A percentile compares a stretch with the other conserved stretches of the same genome.
Evolutionary conservation across 352 stramenopile species (phyloP).

Genomic region (Globisporangium nunn): DNA sequence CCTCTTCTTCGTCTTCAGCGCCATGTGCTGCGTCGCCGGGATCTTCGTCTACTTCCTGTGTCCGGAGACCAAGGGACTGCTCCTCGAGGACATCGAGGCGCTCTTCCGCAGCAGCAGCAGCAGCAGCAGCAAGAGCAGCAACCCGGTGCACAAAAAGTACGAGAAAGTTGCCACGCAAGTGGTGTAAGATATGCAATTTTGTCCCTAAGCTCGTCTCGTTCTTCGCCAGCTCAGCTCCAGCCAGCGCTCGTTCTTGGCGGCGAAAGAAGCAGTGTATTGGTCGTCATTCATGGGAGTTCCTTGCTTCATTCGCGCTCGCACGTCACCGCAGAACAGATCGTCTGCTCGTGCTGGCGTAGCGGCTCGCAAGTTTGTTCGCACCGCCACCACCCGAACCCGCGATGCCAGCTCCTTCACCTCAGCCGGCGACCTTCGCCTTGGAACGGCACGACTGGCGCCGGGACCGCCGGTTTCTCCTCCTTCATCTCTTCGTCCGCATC

Average conservation of each 20-base stretch:
- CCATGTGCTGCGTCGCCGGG: conserved; percentile 30
- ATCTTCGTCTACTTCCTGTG: conserved; percentile 51
- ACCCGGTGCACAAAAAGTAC: background rate
- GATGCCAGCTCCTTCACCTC: conserved; percentile 19
- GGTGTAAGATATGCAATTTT: background rate
- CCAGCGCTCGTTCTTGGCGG: background rate
- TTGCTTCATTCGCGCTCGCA: background rate
- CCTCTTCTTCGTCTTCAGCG: conserved; percentile 43
- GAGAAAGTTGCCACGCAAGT: background rate
- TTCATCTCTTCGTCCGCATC: conserved; percentile 36
- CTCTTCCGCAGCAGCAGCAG: conserved; percentile 26
- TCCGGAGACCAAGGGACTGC: conserved; percentile 44
- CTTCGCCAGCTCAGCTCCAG: too few relatives aligned
- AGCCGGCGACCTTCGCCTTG: conserved; percentile 57
- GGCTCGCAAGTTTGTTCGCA: background rate
- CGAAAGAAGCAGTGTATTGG: background rate
- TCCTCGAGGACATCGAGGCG: conserved; percentile 57
- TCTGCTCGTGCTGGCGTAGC: background rate
- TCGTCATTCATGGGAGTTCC: background rate
- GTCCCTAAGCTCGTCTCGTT: background rate
- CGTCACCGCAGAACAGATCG: background rate
- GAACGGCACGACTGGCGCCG: conserved; percentile 41
- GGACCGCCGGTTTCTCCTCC: conserved; percentile 18
- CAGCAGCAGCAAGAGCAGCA: background rate
- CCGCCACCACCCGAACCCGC: too few relatives aligned